phyloP scores from a whole-genome alignment of 2,329 filamentous ascomycete species.

The Cytospora piceicola region DNA sequence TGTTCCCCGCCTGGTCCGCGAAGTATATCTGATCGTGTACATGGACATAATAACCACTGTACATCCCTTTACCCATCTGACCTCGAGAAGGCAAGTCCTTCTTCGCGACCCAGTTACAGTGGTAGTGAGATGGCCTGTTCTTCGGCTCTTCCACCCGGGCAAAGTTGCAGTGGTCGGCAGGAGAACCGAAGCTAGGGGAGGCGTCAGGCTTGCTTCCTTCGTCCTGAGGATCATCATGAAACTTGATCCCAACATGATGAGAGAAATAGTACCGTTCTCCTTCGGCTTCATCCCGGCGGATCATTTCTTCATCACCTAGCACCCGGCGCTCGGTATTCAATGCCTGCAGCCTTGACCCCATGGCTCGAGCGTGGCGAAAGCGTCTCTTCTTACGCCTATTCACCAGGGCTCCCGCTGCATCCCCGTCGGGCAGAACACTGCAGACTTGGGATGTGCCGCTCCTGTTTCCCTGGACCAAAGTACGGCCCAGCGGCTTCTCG shows the following conservation, averaged over 20 bases:
- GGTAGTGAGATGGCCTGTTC: background rate
- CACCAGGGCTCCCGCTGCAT: background rate
- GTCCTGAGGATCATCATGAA: background rate
- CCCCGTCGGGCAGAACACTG: background rate
- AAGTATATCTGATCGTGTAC: background rate
- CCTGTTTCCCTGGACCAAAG: background rate
- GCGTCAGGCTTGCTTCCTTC: background rate
- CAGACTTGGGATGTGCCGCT: background rate
- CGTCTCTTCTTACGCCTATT: background rate
- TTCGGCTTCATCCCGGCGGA: background rate
- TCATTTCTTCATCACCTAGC: background rate
- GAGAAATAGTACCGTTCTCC: background rate
- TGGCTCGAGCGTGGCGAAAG: background rate
- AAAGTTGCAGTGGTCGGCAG: background rate
- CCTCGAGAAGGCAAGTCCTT: background rate
- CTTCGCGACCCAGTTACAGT: constrained; percentile 4
- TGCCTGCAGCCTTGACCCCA: background rate
- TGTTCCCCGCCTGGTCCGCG: background rate
- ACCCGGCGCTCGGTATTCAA: background rate
- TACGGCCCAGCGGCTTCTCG: background rate
- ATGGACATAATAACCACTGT: background rate
- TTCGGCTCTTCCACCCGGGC: background rate
- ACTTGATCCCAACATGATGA: background rate
- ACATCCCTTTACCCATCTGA: background rate
- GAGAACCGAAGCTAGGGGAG: background rate